These are phyloP conservation scores for Penicillium thymicola DNA, from an alignment of 2,329 filamentous ascomycete genomes.

Conservation along the genomic window DNA sequence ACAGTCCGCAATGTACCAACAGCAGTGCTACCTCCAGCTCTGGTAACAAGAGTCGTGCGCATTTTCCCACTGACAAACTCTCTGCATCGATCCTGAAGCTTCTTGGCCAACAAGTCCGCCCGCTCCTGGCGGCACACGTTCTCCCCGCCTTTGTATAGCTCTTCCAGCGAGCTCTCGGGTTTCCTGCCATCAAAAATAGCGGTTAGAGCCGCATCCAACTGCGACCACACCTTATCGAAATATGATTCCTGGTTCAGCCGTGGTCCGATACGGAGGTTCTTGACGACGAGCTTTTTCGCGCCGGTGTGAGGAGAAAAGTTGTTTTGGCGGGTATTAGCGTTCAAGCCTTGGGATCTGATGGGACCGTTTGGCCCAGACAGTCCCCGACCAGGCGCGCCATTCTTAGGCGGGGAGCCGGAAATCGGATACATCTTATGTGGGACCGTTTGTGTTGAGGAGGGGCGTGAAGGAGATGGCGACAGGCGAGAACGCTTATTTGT, in stretches of 20 bases:
- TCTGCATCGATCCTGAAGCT: constrained; percentile 65
- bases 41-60: constrained; percentile 56
- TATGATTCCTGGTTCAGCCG: constrained; percentile 70
- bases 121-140: constrained; percentile 80
- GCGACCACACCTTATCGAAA: constrained; percentile 69
- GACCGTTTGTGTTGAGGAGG: constrained; percentile 13
- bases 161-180: constrained; percentile 73
- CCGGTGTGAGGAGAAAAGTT: constrained; percentile 71
- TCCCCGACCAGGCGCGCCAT: constrained; percentile 47
- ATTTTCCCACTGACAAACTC: constrained; percentile 58
- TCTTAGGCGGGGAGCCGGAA: constrained; percentile 38
- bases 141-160: constrained; percentile 86
- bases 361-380: constrained; percentile 34
- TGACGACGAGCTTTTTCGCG: constrained; percentile 84
- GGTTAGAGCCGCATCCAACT: constrained; percentile 69
- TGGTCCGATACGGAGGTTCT: constrained; percentile 73
- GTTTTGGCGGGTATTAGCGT: constrained; percentile 36
- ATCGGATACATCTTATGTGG: constrained; percentile 55
- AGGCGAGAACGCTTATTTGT: constrained; percentile 42
- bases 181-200: constrained; percentile 67
- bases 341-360: constrained; percentile 29
- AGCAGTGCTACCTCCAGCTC: constrained; percentile 53
- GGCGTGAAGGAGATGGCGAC: constrained; percentile 27
- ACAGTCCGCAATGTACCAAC: constrained; percentile 63
- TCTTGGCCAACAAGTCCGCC: constrained; percentile 64